Base-by-base conservation (phyloP, 1,284 basidiomycete genomes). In the Sphagnurus paluster region DNA sequence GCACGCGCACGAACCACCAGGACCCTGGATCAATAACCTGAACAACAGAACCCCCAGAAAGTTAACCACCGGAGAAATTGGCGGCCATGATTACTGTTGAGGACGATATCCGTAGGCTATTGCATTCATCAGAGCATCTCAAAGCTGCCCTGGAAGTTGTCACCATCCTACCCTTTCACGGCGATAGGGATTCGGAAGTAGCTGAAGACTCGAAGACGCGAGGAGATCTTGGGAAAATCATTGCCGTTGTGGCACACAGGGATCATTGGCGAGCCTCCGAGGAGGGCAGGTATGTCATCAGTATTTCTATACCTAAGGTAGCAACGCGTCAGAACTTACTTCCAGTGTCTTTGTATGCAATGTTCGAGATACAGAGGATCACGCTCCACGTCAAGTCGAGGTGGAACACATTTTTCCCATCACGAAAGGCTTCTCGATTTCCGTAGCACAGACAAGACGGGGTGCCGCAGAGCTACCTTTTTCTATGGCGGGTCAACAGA, bases 381-480 rank as follows among this genome's bases (percentile, higher is more conserved):
- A 53, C 13, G 51, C 47, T n/a, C 42, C 52, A 13, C 57, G 64
- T 21, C 64, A 67, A 23, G 56, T 73, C 25, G 68, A 72, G 23
- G 62, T 80, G 8, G 68, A 79, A 44, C 72, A 68, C 45, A 67
- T 75, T 2, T 71, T 76, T 36, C 79, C 79, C 3, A 72, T 84
- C 19, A 66, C 72, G 46, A 69, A 65, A 10, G 66, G 68, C n/a
- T 80, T 84, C 50, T 68, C 71, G 4, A 71, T 82, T 38, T 59
- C 67, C 4, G 77, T 81, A 66, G 72, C 79, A 3, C 80, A 83
- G 53, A 66, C 72, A 39, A 68, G 59, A 25, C 61, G 62, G 7
- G 55, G 52, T 26, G 64, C 67, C 0, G 42, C 62, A 20, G 62
- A 66, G 38, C 49, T 63, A 10, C 40, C 46, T 29, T 43, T 52